Evolutionary conservation across 257 asterid genomes (phyloP).

Genomic region (Nemophila menziesii): DNA sequence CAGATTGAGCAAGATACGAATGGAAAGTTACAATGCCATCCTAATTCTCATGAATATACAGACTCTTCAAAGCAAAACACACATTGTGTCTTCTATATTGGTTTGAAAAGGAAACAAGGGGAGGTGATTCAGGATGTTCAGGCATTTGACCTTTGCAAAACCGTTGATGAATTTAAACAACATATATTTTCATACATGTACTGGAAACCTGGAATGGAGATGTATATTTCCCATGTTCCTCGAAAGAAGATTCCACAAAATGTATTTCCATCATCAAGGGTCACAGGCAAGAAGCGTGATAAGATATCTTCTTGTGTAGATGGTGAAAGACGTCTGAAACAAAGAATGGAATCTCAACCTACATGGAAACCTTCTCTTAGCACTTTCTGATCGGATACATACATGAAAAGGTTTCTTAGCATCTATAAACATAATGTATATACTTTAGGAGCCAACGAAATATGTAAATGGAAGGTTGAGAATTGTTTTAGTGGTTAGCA

Average conservation of each 20-base stretch:
- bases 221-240: constrained; percentile 77
- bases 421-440: no score
- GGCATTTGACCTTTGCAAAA: constrained; percentile 83
- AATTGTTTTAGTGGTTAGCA: no score
- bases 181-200: constrained; percentile 56
- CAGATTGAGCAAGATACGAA: constrained; percentile 89
- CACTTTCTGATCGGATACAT: no score
- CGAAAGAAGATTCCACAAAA: constrained; percentile 80
- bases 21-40: constrained; percentile 89
- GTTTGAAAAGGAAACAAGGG: constrained; percentile 80
- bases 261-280: constrained; percentile 51
- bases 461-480: no score
- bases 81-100: constrained; percentile 79
- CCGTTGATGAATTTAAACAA: constrained; percentile 87
- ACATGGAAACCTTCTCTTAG: no score
- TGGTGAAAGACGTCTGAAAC: constrained; percentile 32
- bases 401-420: no score
- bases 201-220: constrained; percentile 95
- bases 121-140: constrained; percentile 81
- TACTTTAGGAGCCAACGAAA: no score
- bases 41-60: constrained; percentile 62
- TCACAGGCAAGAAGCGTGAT: constrained; percentile 26
- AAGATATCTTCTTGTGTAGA: constrained; percentile 28
- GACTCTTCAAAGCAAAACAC: constrained; percentile 61
- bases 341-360: constrained; percentile 44